Evolutionary conservation across 2,329 filamentous ascomycete species (phyloP).

Genomic region (Aspergillus ochraceus): DNA sequence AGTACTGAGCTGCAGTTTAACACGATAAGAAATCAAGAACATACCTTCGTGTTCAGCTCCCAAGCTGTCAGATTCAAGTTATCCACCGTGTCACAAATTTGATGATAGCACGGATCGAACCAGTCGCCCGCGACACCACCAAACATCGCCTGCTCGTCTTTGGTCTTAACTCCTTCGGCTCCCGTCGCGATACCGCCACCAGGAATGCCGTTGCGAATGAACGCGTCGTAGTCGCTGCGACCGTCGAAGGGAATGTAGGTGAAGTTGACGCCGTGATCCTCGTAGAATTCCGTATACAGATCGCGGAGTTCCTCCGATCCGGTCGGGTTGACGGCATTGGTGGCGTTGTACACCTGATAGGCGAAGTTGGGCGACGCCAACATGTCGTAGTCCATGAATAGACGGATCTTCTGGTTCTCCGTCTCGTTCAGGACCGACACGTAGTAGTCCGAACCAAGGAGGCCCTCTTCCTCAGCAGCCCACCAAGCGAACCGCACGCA

Average conservation of each 20-base stretch:
- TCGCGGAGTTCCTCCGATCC: constrained; percentile 70
- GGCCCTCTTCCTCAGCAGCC: constrained; percentile 62
- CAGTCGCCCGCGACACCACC: constrained; percentile 63
- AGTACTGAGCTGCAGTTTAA: neutral
- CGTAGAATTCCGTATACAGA: constrained; percentile 68
- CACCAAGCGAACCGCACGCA: constrained; percentile 66
- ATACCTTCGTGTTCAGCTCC: constrained; percentile 54
- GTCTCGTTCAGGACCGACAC: constrained; percentile 47
- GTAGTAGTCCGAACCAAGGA: constrained; percentile 61
- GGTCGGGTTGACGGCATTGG: constrained; percentile 53
- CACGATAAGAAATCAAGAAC: neutral
- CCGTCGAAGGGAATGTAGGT: constrained; percentile 75
- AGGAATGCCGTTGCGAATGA: constrained; percentile 71
- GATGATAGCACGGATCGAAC: constrained; percentile 59
- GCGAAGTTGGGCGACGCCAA: constrained; percentile 61
- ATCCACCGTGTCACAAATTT: constrained; percentile 50
- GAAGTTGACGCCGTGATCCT: constrained; percentile 62
- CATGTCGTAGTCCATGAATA: constrained; percentile 73
- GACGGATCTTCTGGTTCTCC: constrained; percentile 59
- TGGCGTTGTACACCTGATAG: constrained; percentile 57
- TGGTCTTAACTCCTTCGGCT: constrained; percentile 73
- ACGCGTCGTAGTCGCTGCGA: constrained; percentile 75
- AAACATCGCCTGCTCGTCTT: constrained; percentile 64
- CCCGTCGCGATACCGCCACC: constrained; percentile 75
- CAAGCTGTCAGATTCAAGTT: constrained; percentile 57